Evolutionary conservation across 345 rosid species (phyloP), one percentile per base, ranked within the genome.

Genomic region (Firmiana major): DNA sequence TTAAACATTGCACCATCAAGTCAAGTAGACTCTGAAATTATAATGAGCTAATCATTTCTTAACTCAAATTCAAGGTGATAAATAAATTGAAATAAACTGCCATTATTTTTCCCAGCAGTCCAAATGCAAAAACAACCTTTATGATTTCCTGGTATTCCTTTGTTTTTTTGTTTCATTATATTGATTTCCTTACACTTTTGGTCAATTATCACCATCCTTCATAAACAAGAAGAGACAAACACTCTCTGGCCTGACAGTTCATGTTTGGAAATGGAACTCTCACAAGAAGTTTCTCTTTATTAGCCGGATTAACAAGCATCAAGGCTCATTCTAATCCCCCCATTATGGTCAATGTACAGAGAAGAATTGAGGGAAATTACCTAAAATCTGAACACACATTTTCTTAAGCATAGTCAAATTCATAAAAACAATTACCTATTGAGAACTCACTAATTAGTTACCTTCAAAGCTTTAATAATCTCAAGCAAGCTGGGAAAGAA

Each of bases 251-350:
- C 36, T 59, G 34, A 26, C 36, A 24, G 63, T 24, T 59, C 16
- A 3, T 11, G 17, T 24, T 59, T 24, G 31, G 17, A 12, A 24
- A 40, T 65, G 71, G 71, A 66, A 42, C 71, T 66, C 71, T 66
- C 71, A 11, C 1, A 21, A 19, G 71, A 65, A 65, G 16, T 40
- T 65, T 65, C 71, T 36, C 69, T 36, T 17, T 38, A 6, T 17
- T 9, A 64, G 36, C 69, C 70, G 15, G 70, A 64, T 64, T 65
- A 65, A 40, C 71, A 65, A 65, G 28, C 71, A 42, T n/a, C 71
- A 65, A 34, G n/a, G 42, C 43, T 60, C 38, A 60, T 60, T 60
- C 38, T 11, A 15, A 5, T 1, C 34, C 7, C 65, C 9, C 17
- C 16, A 9, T 21, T 42, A 16, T 65, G 34, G 31, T 24, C 63